These are phyloP conservation scores for Baeospora myosura DNA, from an alignment of 1,284 basidiomycete species.

Conservation along the genomic window DNA sequence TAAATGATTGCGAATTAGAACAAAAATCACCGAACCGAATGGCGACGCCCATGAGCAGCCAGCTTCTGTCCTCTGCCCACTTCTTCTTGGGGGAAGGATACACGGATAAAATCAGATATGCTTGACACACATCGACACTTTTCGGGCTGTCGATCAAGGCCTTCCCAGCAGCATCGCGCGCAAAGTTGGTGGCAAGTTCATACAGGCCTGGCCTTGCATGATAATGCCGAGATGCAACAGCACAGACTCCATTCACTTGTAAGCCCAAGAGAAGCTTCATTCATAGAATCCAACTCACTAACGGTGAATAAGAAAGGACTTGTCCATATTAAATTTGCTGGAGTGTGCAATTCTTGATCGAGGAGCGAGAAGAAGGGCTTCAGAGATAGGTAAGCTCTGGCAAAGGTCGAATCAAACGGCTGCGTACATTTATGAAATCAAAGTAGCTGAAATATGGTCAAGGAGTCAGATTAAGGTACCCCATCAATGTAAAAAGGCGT, in stretches of 20 bases:
- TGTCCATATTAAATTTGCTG: conserved; percentile 39
- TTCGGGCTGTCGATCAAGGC: conserved; percentile 43
- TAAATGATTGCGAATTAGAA: neutral
- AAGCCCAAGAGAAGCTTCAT: neutral
- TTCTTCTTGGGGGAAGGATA: conserved; percentile 51
- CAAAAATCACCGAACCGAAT: conserved; percentile 33
- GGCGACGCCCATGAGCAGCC: conserved; percentile 53
- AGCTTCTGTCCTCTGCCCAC: conserved; percentile 50
- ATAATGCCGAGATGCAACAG: conserved; percentile 44
- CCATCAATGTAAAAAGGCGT: conserved; percentile 15
- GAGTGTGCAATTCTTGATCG: conserved; percentile 47
- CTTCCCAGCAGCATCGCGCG: conserved; percentile 42
- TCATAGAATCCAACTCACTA: conserved; percentile 30
- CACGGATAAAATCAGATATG: conserved; percentile 42
- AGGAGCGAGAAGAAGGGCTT: conserved; percentile 52
- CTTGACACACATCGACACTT: conserved; percentile 50
- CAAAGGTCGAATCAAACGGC: neutral
- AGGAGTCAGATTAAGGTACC: conserved; percentile 5
- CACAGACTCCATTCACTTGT: conserved; percentile 24
- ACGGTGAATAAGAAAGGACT: conserved; percentile 55
- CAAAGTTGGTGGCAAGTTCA: conserved; percentile 43
- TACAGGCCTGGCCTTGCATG: conserved; percentile 35
- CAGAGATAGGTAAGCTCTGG: conserved; percentile 1
- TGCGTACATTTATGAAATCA: conserved; percentile 42
- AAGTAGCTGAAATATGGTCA: conserved; percentile 35